phyloP scores from a whole-genome alignment of 192 early-diverging fungal genomes.

The Linnemannia hyalina region DNA sequence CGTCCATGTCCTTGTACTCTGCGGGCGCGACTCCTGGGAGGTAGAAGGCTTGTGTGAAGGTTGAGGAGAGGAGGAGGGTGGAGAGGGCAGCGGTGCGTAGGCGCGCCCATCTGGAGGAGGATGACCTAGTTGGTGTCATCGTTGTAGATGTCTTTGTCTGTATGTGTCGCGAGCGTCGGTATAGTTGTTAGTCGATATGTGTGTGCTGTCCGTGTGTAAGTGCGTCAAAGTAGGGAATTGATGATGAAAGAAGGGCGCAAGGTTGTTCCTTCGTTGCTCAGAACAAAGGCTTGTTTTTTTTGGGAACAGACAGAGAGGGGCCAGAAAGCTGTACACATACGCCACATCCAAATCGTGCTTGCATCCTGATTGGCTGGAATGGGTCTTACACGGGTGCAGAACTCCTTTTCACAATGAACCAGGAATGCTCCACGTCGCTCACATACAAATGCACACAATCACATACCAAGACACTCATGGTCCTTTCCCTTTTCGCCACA shows the following conservation, averaged over 20 bases:
- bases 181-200: neutral
- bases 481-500: too few species aligned
- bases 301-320: neutral
- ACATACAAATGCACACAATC: neutral
- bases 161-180: neutral
- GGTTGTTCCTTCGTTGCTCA: too few species aligned
- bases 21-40: conserved; percentile 93
- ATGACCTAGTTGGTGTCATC: neutral
- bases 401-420: neutral
- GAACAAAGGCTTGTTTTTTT: too few species aligned
- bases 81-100: conserved; percentile 1
- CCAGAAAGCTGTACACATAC: too few species aligned
- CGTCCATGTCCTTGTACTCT: conserved; percentile 79
- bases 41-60: conserved; percentile 77
- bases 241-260: neutral
- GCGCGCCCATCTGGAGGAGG: neutral
- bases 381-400: neutral
- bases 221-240: neutral
- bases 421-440: neutral
- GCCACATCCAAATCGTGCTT: neutral
- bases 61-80: neutral
- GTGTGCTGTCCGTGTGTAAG: neutral
- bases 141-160: neutral
- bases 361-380: neutral
- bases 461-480: neutral